Base-by-base conservation (phyloP, 768 basidiomycete genomes). In the Auriculariales sp. region DNA sequence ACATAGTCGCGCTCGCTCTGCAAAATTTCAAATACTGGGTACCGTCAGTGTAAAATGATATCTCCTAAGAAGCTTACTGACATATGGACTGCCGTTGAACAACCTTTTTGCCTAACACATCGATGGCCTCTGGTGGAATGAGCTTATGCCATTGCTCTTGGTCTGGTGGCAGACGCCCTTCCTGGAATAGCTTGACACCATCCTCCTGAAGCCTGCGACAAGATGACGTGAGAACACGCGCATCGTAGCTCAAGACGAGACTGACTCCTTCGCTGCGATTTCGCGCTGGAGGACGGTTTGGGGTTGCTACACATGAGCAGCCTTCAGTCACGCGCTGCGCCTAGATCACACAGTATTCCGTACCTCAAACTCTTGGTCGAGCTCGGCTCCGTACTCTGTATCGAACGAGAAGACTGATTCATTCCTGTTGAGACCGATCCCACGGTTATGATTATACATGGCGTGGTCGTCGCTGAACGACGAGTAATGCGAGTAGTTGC, bases 1-100 rank as follows among this genome's bases (percentile, higher is more conserved):
- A 91, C 83, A 61, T 95, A 97, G 52, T 90, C 83, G 54, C 80
- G 73, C 66, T 99, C 95, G 0, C 83, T 80, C 62, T 88, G 83
- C 64, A 97, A 81, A 22, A 94, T 66, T 61, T 98, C 93, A 56
- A 92, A 93, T 4, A 99, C 72, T 32, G 80, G 77, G 24, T 79
- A 19, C 35, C 6, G n/a, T 36, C 35, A 36, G 35, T 5, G 35
- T 19, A 19, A 5, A n/a, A n/a, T n/a, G n/a, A n/a, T n/a, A n/a
- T n/a, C 15, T 17, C 7, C 7, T 17, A 19, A 5, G 35, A 17
- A 36, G 31, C 31, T 32, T 12, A 25, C 39, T 19, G 22, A 44
- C 39, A 9, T 12, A 44, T 24, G 39, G 22, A 85, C 62, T 97
- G 92, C 39, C 92, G 74, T 51, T 83, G 77, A 19, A 92, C 80